Evolutionary conservation across 225 moss, liverwort and hornwort genomes (phyloP).

Genomic region (Antitrichia curtipendula): DNA sequence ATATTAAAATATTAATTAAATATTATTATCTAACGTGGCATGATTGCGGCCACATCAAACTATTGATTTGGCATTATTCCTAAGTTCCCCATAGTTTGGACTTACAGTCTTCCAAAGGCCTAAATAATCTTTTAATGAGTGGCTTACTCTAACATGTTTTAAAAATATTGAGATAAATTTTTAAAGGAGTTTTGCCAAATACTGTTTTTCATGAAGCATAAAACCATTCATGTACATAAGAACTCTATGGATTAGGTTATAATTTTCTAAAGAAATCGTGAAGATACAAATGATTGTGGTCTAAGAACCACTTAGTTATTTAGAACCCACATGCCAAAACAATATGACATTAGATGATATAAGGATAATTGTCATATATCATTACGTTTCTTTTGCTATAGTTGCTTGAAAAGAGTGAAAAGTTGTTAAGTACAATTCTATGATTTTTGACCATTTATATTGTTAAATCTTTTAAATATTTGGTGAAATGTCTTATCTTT

Average conservation of each 20-base stretch:
- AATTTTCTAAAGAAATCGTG: not conserved
- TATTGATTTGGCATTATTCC: too few species aligned
- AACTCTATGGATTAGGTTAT: rapidly evolving
- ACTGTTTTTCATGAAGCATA: not conserved
- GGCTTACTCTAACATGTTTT: not conserved
- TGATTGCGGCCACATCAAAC: too few species aligned
- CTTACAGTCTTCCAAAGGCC: too few species aligned
- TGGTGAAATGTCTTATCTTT: not conserved
- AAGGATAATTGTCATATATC: not conserved
- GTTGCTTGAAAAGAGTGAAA: not conserved
- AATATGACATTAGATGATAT: not conserved
- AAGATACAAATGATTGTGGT: not conserved
- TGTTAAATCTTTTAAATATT: not conserved
- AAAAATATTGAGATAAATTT: not conserved
- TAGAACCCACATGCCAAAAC: not conserved
- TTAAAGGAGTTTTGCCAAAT: not conserved
- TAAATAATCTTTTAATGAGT: too few species aligned
- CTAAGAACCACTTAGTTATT: not conserved
- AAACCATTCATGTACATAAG: rapidly evolving
- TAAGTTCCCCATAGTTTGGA: too few species aligned
- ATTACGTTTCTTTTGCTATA: not conserved
- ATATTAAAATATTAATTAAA: too few species aligned
- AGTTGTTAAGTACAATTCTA: not conserved
- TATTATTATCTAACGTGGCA: too few species aligned
- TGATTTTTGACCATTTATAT: not conserved